These are phyloP conservation scores for Kurtzmaniella quercitrusa DNA, from an alignment of 1,139 yeast genomes.

Conservation along the genomic window DNA sequence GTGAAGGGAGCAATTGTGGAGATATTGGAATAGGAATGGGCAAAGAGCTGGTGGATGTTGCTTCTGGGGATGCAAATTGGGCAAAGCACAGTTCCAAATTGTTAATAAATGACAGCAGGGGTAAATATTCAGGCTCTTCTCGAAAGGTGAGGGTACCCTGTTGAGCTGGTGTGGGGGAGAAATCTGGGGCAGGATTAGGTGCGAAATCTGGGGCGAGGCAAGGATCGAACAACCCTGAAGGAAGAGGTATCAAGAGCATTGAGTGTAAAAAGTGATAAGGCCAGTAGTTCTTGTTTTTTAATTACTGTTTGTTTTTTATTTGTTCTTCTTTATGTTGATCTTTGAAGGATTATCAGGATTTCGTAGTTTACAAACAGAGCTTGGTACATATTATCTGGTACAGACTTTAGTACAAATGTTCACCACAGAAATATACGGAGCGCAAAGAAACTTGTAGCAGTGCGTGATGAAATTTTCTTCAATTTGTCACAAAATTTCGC, in stretches of 20 bases:
- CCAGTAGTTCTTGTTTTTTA: too few relatives aligned
- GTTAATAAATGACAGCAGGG: background rate
- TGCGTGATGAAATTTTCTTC: too few relatives aligned
- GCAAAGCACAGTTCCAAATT: background rate
- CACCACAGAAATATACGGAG: too few relatives aligned
- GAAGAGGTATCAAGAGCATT: background rate
- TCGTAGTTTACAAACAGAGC: too few relatives aligned
- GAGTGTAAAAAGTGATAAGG: background rate
- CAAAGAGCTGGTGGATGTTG: background rate
- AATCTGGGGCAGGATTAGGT: background rate
- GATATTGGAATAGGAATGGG: background rate
- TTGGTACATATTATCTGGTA: too few relatives aligned
- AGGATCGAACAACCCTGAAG: background rate
- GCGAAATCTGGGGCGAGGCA: slow-evolving; percentile 1
- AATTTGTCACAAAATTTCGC: too few relatives aligned
- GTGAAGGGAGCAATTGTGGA: background rate
- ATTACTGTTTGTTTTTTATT: too few relatives aligned
- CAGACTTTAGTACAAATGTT: too few relatives aligned
- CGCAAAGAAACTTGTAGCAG: too few relatives aligned
- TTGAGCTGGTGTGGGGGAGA: background rate
- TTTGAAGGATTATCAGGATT: too few relatives aligned
- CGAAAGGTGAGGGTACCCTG: background rate
- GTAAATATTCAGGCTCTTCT: background rate
- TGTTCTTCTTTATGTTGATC: too few relatives aligned
- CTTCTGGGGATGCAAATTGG: background rate